Evolutionary conservation across 2,329 filamentous ascomycete species (phyloP), one percentile per base, ranked within the genome.

Genomic region (Fusarium multiceps): DNA sequence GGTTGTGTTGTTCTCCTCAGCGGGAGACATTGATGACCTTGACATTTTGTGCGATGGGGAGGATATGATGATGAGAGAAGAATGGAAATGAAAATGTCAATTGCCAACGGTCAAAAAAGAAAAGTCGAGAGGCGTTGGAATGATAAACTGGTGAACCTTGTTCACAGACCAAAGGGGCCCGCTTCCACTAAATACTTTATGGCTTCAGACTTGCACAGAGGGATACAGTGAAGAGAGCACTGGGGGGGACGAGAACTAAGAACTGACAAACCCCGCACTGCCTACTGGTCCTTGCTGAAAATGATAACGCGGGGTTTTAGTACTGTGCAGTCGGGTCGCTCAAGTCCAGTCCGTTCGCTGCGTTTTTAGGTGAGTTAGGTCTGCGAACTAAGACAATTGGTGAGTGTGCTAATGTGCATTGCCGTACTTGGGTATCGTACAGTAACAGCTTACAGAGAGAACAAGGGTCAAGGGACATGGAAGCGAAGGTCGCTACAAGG

Each of bases 1-100:
- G 14, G 23, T 47, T 13, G 25, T 40, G 7, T n/a, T 63, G 57
- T 56, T 73, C 32, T 79, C 78, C 45, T 79, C 79, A 64, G 73
- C 72, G 28, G 76, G 76, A 58, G 76, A 75, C 80, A 79, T 80
- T 74, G 56, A 63, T 51, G 60, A 66, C 45, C 63, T 54, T 23
- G 58, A 63, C 63, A 66, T 64, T 12, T 64, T 34, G 13, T 55
- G 25, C 21, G 43, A 51, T n/a, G 34, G 18, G 23, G 40, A 13
- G 23, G 18, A 50, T 7, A 6, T 37, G 4, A 37, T 23, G 10
- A 20, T 16, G 28, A 30, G 21, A 25, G 23, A 45, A 16, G 37
- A 46, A 37, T 13, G 41, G 34, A 49, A 37, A 32, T 34, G 46
- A 13, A 46, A 54, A 43, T 59, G 16, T n/a, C 51, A 30, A 34